A percentile compares a stretch with the other conserved stretches of the same genome.
Evolutionary conservation across 2,329 filamentous ascomycete species (phyloP).

Genomic region (Macrophomina phaseolina): DNA sequence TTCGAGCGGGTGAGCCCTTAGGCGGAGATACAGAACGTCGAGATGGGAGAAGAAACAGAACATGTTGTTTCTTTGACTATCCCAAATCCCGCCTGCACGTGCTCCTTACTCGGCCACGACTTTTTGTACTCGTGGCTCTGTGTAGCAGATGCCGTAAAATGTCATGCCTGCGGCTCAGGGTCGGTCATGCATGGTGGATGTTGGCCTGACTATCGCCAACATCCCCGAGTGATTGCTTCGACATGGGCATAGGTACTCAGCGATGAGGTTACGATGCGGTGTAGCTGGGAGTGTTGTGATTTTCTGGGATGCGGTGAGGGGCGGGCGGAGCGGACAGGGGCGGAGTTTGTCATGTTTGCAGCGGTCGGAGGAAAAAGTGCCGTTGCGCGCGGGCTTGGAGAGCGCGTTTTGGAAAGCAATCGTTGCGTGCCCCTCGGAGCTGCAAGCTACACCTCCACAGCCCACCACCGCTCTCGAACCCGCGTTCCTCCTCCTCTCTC

Average conservation of each 20-base stretch:
- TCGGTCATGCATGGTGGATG: too few relatives aligned
- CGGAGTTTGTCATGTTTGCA: conserved; percentile 23
- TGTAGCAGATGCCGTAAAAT: too few relatives aligned
- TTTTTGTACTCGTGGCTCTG: too few relatives aligned
- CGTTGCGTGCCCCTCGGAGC: conserved; percentile 27
- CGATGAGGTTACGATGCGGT: too few relatives aligned
- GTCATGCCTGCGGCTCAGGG: too few relatives aligned
- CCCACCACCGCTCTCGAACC: background rate
- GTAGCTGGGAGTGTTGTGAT: background rate
- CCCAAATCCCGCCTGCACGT: too few relatives aligned
- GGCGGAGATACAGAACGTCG: background rate
- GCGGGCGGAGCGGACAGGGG: conserved; percentile 12
- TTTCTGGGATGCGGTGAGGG: conserved; percentile 10
- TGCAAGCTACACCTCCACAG: conserved; percentile 17
- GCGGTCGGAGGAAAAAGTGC: conserved; percentile 25
- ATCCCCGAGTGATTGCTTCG: too few relatives aligned
- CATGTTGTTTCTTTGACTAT: too few relatives aligned
- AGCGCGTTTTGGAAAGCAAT: conserved; percentile 27
- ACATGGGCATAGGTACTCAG: too few relatives aligned
- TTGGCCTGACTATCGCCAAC: too few relatives aligned
- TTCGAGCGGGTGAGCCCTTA: background rate
- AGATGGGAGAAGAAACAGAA: too few relatives aligned
- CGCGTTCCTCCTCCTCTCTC: background rate
- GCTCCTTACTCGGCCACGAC: too few relatives aligned
- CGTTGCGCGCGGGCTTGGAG: conserved; percentile 24